Base-by-base conservation (phyloP, 768 basidiomycete species). In the Sutorius australiensis region DNA sequence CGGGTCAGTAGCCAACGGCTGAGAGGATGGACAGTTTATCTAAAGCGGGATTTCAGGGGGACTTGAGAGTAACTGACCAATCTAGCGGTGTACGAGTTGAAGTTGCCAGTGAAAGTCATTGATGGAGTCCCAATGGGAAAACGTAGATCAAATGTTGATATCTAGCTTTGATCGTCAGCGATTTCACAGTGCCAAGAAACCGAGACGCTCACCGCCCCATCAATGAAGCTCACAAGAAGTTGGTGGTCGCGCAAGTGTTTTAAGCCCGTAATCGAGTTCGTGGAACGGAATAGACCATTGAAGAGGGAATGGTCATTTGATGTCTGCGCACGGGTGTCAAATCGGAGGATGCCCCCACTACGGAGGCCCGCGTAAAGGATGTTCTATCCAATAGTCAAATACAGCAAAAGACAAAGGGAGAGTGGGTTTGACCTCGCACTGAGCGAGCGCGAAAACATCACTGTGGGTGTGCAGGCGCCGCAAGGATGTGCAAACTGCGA, bases 1-100 rank as follows among this genome's bases (percentile, higher is more conserved):
- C 0, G 81, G 78, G 57, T 89, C 86, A 16, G 81, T 61, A 1
- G 79, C 71, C 6, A 88, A 73, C 6, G 87, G 87, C 88, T 90
- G 24, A 24, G n/a, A 59, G 27, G 42, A 40, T 38, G 19, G 46
- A 49, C 24, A n/a, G 11, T 56, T 63, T 16, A 13, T 47, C 21
- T 13, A 37, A 56, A 44, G 17, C 28, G 24, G 34, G 49, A 16
- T 34, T 40, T 6, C 16, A 9, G n/a, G 48, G 16, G 27, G 31
- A 44, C 13, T 42, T 11, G 41, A 38, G 6, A 24, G 47, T 6
- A 1, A 70, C 81, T 56, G 59, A 88, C 87, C 51, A 84, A 67
- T 58, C 72, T 75, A 19, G 67, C 69, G 6, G 71, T 77, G 58
- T 80, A 74, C 1, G 75, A 70, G 57, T 86, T 87, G n/a, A 78